Evolutionary conservation across 2,329 filamentous ascomycete genomes (phyloP), one percentile per base, ranked within the genome.

Genomic region (Gaeumannomyces tritici): DNA sequence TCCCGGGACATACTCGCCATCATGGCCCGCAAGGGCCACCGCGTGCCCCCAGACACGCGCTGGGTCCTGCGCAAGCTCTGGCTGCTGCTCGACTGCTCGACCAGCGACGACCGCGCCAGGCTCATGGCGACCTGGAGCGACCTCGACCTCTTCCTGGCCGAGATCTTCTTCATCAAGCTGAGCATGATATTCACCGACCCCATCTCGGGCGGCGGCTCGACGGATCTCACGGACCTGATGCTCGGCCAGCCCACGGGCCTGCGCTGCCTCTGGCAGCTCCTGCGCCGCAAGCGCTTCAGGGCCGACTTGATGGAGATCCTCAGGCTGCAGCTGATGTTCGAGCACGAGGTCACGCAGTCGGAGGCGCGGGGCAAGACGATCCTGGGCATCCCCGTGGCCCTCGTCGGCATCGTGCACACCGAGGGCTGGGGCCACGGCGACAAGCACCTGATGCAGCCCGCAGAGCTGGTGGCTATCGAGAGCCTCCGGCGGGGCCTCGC

Each of bases 121-220:
- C 75, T 88, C 7, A 71, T 91, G 6, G 76, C 76, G 33, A 84
- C 87, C 59, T 89, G 89, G 80, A 75, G 79, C 12, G 76, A 88
- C 63, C 64, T 71, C 4, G 85, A 90, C 69, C 72, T 95, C 12
- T 82, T 84, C 69, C 78, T 83, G 60, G 79, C 83, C 3, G 83
- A 86, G 57, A 73, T 87, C 64, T 87, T 93, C 75, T 76, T 90
- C 66, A 70, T 90, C 65, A 93, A 93, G 74, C 80, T 95, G 21
- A 80, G 85, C 69, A 85, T 92, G 82, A 79, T 80, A 62, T 86
- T 91, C 72, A 84, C 82, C 63, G 81, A 90, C 66, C 88, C 89
- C 0, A 70, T 84, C 28, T 79, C 79, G 59, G 83, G 82, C 0
- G 78, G 79, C 21, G 78, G 61, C 4, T 47, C 56, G 2, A 27